These are phyloP conservation scores for Vishniacozyma victoriae DNA, from an alignment of 768 basidiomycete species.

Conservation along the genomic window DNA sequence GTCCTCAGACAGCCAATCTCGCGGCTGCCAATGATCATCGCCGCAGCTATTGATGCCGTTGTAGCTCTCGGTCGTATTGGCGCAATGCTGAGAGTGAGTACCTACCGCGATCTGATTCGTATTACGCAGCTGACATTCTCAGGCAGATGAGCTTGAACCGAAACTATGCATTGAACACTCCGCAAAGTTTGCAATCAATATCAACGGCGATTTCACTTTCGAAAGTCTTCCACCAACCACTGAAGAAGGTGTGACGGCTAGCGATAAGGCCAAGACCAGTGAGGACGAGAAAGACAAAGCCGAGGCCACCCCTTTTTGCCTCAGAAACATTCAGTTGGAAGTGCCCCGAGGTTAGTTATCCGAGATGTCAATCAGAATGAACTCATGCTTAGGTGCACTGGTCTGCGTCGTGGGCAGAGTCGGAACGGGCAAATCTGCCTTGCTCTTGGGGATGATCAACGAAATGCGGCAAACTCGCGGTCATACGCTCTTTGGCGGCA, in stretches of 20 bases:
- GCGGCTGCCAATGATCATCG: conserved; percentile 29
- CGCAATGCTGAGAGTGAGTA: neutral
- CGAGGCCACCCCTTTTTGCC: conserved; percentile 50
- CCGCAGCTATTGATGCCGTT: conserved; percentile 11
- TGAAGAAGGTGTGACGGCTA: neutral
- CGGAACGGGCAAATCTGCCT: conserved; percentile 43
- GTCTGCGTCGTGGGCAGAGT: conserved; percentile 43
- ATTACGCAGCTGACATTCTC: too few relatives aligned
- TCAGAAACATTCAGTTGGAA: conserved; percentile 52
- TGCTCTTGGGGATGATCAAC: conserved; percentile 37
- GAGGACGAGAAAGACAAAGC: conserved; percentile 8
- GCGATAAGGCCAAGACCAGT: conserved; percentile 1
- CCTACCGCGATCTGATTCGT: too few relatives aligned
- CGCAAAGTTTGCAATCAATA: conserved; percentile 50
- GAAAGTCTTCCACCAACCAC: conserved; percentile 9
- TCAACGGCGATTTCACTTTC: conserved; percentile 46
- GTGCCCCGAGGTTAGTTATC: conserved; percentile 46
- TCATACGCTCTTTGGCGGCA: conserved; percentile 28
- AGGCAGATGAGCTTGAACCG: neutral
- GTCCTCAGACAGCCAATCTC: conserved; percentile 34
- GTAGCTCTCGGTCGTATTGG: conserved; percentile 11
- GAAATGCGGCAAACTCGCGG: conserved; percentile 34
- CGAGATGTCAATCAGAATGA: neutral
- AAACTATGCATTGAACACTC: conserved; percentile 5
- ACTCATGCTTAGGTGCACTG: conserved; percentile 19